Conservation (phyloP, 768 basidiomycete species). For the Gymnopilus dilepis region DNA sequence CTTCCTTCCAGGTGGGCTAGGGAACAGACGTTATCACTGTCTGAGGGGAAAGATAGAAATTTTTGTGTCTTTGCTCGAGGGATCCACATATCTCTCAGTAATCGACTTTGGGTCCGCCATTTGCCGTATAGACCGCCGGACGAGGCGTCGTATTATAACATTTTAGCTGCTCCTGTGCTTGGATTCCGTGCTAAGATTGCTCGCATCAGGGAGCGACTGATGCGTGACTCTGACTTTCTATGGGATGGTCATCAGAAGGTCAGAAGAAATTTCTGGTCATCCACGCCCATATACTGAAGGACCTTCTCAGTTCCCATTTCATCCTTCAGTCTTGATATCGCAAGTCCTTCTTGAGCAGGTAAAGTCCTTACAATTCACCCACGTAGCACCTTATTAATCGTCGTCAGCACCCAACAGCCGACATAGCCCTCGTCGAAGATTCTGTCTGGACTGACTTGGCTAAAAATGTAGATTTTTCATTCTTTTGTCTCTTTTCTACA, state of each 20-base stretch:
- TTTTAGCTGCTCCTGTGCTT: constrained; percentile 5
- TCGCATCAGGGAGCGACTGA: background rate
- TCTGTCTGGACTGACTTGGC: background rate
- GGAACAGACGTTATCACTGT: background rate
- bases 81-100: constrained; percentile 2
- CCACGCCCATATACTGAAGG: background rate
- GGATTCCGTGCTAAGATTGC: background rate
- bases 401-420: background rate
- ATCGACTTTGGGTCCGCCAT: background rate
- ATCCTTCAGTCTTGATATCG: background rate
- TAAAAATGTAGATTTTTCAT: background rate
- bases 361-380: background rate
- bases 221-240: background rate
- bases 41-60: background rate
- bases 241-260: background rate
- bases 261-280: background rate
- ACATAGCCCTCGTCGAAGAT: background rate
- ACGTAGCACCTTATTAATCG: background rate
- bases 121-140: background rate
- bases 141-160: constrained; percentile 1
- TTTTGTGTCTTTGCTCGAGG: constrained; percentile 7
- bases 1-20: background rate
- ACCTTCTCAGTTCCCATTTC: background rate
- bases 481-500: background rate
- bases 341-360: background rate